Conservation (phyloP, 2,329 filamentous ascomycete genomes). For the Remersonia thermophila region DNA sequence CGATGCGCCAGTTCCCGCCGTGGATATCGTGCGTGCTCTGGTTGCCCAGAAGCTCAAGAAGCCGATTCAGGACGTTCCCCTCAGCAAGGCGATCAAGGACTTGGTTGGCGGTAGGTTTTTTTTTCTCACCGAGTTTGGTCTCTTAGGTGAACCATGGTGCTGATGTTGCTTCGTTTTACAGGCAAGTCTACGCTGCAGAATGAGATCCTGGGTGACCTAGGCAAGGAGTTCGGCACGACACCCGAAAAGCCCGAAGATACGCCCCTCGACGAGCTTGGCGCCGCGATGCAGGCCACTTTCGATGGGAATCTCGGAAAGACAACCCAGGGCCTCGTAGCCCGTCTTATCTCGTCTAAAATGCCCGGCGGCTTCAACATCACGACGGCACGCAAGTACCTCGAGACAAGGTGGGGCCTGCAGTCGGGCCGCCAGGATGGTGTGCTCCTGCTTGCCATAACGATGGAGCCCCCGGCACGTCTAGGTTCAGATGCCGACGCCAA, state of each 20-base stretch:
- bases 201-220: constrained; percentile 92
- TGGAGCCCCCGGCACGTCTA: constrained; percentile 80
- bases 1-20: constrained; percentile 75
- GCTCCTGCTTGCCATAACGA: constrained; percentile 76
- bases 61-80: constrained; percentile 70
- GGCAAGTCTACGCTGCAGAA: constrained; percentile 98
- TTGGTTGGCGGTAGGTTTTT: constrained; percentile 72
- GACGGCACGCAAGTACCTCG: constrained; percentile 84
- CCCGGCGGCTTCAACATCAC: constrained; percentile 99
- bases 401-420: constrained; percentile 83
- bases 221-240: constrained; percentile 96
- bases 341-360: constrained; percentile 98
- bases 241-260: constrained; percentile 98
- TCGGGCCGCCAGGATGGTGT: constrained; percentile 83
- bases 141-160: constrained; percentile 1
- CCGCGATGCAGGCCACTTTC: constrained; percentile 95
- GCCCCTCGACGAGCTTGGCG: constrained; percentile 87
- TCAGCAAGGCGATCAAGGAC: constrained; percentile 97
- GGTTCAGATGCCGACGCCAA: constrained; percentile 87
- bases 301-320: constrained; percentile 97
- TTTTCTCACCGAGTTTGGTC: constrained; percentile 11
- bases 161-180: constrained; percentile 25
- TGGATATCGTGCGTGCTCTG: constrained; percentile 78
- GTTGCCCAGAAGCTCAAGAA: constrained; percentile 99
- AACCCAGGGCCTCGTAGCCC: constrained; percentile 81